phyloP scores from a whole-genome alignment of 2,329 filamentous ascomycete genomes.

The Penicillium sp. region DNA sequence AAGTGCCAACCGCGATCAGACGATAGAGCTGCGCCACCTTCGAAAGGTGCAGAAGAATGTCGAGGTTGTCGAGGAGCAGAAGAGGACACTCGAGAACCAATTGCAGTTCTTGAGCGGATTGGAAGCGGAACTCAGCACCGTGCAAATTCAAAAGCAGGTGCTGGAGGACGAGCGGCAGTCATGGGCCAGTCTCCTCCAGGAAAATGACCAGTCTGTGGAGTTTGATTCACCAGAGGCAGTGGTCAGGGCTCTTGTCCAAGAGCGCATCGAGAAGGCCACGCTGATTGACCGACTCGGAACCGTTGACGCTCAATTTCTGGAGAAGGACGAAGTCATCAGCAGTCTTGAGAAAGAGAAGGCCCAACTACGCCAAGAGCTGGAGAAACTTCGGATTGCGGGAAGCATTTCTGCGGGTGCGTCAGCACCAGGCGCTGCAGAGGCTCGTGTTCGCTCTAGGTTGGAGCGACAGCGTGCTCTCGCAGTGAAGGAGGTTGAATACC shows the following conservation, averaged over 20 bases:
- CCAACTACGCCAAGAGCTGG: constrained; percentile 67
- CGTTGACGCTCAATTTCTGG: constrained; percentile 73
- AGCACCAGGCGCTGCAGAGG: constrained; percentile 58
- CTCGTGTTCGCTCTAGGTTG: constrained; percentile 69
- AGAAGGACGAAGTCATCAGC: constrained; percentile 75
- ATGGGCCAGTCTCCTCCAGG: constrained; percentile 84
- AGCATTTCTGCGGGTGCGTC: constrained; percentile 36
- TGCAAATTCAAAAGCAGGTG: constrained; percentile 78
- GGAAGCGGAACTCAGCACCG: constrained; percentile 75
- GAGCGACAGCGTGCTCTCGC: constrained; percentile 85
- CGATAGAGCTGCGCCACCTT: constrained; percentile 76
- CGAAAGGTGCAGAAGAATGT: constrained; percentile 83
- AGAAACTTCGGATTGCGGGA: constrained; percentile 63
- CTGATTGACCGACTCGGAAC: constrained; percentile 79
- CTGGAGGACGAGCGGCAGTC: constrained; percentile 84
- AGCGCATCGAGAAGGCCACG: constrained; percentile 75
- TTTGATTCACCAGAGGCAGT: constrained; percentile 88
- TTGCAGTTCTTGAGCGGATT: constrained; percentile 73
- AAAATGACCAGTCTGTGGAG: constrained; percentile 64
- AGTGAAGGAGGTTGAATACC: constrained; percentile 89
- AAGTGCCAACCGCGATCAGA: constrained; percentile 75
- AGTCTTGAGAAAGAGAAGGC: constrained; percentile 70
- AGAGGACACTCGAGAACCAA: constrained; percentile 76
- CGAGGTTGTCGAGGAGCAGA: constrained; percentile 93
- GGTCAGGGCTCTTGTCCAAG: constrained; percentile 79